Conservation (phyloP, 2,329 filamentous ascomycete species). For the Capronia epimyces region DNA sequence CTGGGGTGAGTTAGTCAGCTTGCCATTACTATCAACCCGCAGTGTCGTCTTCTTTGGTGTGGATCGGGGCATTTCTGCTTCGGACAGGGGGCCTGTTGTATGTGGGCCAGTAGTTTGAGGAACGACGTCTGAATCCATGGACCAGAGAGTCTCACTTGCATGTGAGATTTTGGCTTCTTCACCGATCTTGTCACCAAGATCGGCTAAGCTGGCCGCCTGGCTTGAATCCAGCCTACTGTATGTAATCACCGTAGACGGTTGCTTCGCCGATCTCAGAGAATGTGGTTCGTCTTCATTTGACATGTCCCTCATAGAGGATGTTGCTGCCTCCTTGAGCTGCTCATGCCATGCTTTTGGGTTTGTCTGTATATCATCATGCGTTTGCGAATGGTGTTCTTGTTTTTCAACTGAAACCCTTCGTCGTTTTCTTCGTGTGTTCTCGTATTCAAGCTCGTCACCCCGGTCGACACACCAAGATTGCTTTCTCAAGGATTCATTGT, state of each 20-base stretch:
- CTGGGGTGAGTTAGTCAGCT: conserved; percentile 29
- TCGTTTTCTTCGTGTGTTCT: conserved; percentile 22
- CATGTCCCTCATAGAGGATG: neutral
- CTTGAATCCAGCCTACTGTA: neutral
- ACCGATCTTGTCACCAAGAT: neutral
- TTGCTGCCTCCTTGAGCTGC: conserved; percentile 13
- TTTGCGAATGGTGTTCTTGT: neutral
- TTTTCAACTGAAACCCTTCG: conserved; percentile 14
- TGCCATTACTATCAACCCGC: conserved; percentile 42
- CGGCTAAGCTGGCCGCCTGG: neutral
- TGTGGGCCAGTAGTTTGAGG: neutral
- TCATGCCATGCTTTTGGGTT: conserved; percentile 12
- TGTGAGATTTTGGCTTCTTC: neutral
- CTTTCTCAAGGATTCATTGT: neutral
- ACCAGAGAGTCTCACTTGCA: neutral
- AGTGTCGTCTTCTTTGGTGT: conserved; percentile 53
- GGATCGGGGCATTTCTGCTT: conserved; percentile 2
- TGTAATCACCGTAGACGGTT: neutral
- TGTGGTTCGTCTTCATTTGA: neutral
- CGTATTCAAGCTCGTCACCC: conserved; percentile 5
- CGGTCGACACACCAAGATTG: conserved; percentile 1
- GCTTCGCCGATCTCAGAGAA: neutral
- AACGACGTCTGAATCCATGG: neutral
- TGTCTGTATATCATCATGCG: neutral
- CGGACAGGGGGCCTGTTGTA: neutral